Evolutionary conservation across 352 stramenopile genomes (phyloP).

Genomic region (Globisporangium echinulatum): DNA sequence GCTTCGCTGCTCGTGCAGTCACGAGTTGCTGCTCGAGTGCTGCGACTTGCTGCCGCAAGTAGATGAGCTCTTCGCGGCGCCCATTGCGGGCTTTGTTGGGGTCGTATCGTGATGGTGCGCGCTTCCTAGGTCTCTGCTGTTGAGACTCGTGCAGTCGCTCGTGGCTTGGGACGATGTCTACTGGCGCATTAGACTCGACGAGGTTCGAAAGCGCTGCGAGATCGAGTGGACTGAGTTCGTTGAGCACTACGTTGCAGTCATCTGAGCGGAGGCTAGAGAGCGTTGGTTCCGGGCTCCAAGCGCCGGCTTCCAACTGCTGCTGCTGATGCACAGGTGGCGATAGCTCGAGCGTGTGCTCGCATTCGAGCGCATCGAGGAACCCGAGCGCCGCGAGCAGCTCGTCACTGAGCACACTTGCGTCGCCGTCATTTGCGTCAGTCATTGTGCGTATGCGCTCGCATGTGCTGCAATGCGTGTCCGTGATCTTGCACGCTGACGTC

Average conservation of each 20-base stretch:
- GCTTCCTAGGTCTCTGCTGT: background rate
- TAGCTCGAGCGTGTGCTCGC: background rate
- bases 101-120: background rate
- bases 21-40: conserved; percentile 17
- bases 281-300: background rate
- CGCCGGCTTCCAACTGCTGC: background rate
- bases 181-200: background rate
- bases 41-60: conserved; percentile 18
- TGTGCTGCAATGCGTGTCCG: too few species aligned
- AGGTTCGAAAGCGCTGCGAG: background rate
- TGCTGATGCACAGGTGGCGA: too few species aligned
- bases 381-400: background rate
- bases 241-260: background rate
- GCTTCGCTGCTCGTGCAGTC: background rate
- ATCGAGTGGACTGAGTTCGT: background rate
- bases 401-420: background rate
- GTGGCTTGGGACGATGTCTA: background rate
- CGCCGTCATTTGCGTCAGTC: background rate
- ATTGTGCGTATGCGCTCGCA: background rate
- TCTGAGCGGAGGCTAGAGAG: background rate
- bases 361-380: background rate
- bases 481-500: too few species aligned
- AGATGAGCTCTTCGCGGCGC: conserved; percentile 21
- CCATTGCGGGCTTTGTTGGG: conserved; percentile 17
- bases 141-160: background rate